Base-by-base conservation (phyloP, 1,284 basidiomycete species). In the Ustilago crameri region DNA sequence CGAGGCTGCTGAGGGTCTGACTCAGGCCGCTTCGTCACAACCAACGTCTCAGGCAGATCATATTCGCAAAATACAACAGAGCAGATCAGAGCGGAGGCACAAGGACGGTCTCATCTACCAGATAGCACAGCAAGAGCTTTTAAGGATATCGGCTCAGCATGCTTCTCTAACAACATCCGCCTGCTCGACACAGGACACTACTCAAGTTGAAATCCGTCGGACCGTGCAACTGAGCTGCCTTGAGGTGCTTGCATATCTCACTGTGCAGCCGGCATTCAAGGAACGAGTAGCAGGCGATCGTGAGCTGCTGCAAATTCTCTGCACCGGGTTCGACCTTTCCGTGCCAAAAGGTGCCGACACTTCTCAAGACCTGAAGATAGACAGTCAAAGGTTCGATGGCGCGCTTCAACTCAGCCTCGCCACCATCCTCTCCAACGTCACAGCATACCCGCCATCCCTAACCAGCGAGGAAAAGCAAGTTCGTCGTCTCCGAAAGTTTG, bases 211-310 rank as follows among this genome's bases (percentile, higher is more conserved):
- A 12, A 14, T 23, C 24, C 27, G 42, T 10, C 58, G 59, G 12
- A 20, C 26, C 4, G 30, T 45, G 5, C 51, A 61, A 48, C 75
- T 63, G 27, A 56, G 51, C 37, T 71, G 74, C 18, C 68, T 80
- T 15, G 80, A 82, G 42, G 65, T 61, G 3, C 41, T 82, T 9
- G 64, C 75, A 37, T 81, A 79, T 53, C 69, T 82, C 27, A 67
- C 70, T 9, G 54, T 71, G 5, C 55, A 65, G 26, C 51, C 79
- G 0, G 32, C 49, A 0, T 63, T 63, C 50, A 74, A 70, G 22
- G 56, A 75, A 14, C 30, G 26, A 15, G 20, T 78, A 1, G 45
- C 64, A 8, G 30, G 41, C 2, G 68, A 76, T 17, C 4, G 30
- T 2, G 20, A 42, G 4, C 43, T 78, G n/a, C 69, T 82, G 18